Evolutionary conservation across 2,329 filamentous ascomycete species (phyloP).

Genomic region (Sclerotinia nivalis): DNA sequence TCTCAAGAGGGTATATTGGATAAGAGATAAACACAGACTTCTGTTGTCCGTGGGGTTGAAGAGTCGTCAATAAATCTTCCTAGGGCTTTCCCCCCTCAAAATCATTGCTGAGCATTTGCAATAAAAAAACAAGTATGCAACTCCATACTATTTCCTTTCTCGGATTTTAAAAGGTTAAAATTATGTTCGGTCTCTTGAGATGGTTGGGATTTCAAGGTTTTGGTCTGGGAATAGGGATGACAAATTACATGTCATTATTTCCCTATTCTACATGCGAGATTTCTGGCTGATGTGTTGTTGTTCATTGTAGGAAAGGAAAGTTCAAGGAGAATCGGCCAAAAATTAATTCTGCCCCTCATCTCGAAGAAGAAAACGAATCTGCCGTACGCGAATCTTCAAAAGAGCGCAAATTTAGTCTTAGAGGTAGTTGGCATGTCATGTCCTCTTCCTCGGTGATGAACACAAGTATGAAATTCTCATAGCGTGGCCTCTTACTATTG

Average conservation of each 20-base stretch:
- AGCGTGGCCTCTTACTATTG: slow-evolving; percentile 17
- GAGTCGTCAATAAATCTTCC: slow-evolving; percentile 19
- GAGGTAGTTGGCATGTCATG: slow-evolving; percentile 23
- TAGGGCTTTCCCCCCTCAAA: slow-evolving; percentile 18
- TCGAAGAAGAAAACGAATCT: slow-evolving; percentile 14
- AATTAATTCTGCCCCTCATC: slow-evolving; percentile 3
- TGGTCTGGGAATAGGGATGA: slow-evolving; percentile 22
- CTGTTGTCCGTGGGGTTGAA: slow-evolving; percentile 20
- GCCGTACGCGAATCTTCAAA: slow-evolving; percentile 11
- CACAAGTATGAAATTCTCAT: slow-evolving; percentile 25
- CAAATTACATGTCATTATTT: slow-evolving; percentile 24
- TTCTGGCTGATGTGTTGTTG: slow-evolving; percentile 19
- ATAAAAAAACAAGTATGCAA: slow-evolving; percentile 19
- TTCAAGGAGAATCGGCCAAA: slow-evolving; percentile 10
- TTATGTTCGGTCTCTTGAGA: slow-evolving; percentile 16
- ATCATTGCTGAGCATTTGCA: slow-evolving; percentile 17
- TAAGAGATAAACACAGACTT: slow-evolving; percentile 20
- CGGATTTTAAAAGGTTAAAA: slow-evolving; percentile 1
- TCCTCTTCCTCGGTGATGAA: slow-evolving; percentile 23
- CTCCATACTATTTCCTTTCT: background rate
- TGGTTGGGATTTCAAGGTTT: slow-evolving; percentile 18
- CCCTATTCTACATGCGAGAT: slow-evolving; percentile 20
- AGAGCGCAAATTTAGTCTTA: slow-evolving; percentile 19
- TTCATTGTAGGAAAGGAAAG: slow-evolving; percentile 21
- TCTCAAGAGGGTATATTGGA: slow-evolving; percentile 3